Evolutionary conservation across 2,329 filamentous ascomycete species (phyloP).

Genomic region (Fusarium sp.): DNA sequence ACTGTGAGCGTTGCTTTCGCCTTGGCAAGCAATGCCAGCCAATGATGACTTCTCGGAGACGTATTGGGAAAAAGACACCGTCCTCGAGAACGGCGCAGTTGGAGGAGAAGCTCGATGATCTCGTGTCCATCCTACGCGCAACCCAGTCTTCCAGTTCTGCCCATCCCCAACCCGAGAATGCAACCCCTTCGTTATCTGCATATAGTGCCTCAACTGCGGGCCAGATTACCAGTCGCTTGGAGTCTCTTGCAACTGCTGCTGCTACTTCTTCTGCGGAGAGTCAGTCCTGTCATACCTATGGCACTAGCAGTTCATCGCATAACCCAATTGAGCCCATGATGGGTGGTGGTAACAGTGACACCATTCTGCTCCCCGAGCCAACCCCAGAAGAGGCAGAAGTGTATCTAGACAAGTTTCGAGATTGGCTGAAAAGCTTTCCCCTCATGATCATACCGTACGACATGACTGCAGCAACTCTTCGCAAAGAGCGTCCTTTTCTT

Average conservation of each 20-base stretch:
- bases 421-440: slow-evolving; percentile 61
- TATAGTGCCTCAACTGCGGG: slow-evolving; percentile 24
- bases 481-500: slow-evolving; percentile 62
- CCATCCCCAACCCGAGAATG: slow-evolving; percentile 28
- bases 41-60: slow-evolving; percentile 59
- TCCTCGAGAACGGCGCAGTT: slow-evolving; percentile 61
- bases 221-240: slow-evolving; percentile 51
- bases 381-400: slow-evolving; percentile 57
- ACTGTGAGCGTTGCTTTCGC: slow-evolving; percentile 62
- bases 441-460: slow-evolving; percentile 60
- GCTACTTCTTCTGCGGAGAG: slow-evolving; percentile 50
- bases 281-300: slow-evolving; percentile 17
- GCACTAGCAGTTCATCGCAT: slow-evolving; percentile 14
- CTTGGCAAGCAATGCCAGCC: slow-evolving; percentile 65
- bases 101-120: slow-evolving; percentile 66
- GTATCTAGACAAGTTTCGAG: slow-evolving; percentile 60
- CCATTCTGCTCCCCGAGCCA: slow-evolving; percentile 48
- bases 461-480: slow-evolving; percentile 58
- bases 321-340: slow-evolving; percentile 22
- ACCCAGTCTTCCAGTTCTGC: slow-evolving; percentile 44
- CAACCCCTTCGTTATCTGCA: slow-evolving; percentile 21
- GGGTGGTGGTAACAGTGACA: slow-evolving; percentile 30
- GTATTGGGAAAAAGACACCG: slow-evolving; percentile 53
- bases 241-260: slow-evolving; percentile 56
- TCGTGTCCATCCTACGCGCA: slow-evolving; percentile 62